Conservation (phyloP, 2,329 filamentous ascomycete genomes). For the Hypoxylon sp. region DNA sequence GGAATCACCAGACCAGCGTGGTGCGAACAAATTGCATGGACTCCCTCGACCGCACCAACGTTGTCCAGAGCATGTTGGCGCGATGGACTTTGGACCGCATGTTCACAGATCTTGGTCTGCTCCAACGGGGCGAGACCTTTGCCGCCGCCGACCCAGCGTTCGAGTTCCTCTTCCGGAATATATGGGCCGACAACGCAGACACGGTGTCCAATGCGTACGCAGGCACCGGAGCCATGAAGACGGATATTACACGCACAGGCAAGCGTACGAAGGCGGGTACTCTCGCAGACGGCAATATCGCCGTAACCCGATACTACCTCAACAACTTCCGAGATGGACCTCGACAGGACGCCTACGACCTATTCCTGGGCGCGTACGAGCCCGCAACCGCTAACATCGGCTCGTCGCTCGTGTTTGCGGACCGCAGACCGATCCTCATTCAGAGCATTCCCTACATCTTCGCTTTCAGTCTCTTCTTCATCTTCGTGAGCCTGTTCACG, state of each 20-base stretch:
- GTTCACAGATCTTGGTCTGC: slow-evolving; percentile 84
- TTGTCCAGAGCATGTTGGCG: slow-evolving; percentile 96
- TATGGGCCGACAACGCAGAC: slow-evolving; percentile 99
- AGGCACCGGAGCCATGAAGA: slow-evolving; percentile 97
- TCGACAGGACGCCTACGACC: slow-evolving; percentile 92
- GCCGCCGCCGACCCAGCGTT: slow-evolving; percentile 82
- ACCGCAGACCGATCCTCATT: slow-evolving; percentile 85
- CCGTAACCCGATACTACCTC: slow-evolving; percentile 85
- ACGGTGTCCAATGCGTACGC: slow-evolving; percentile 93
- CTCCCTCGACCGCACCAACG: slow-evolving; percentile 96
- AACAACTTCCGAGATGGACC: slow-evolving; percentile 98
- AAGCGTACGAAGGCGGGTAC: slow-evolving; percentile 87
- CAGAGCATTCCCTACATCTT: slow-evolving; percentile 95
- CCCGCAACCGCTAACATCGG: slow-evolving; percentile 79
- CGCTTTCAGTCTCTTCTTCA: slow-evolving; percentile 85
- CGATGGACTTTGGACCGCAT: slow-evolving; percentile 90
- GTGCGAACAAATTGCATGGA: slow-evolving; percentile 99
- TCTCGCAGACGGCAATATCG: slow-evolving; percentile 88
- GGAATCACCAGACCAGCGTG: slow-evolving; percentile 85
- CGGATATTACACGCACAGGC: slow-evolving; percentile 95
- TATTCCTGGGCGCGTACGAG: slow-evolving; percentile 89
- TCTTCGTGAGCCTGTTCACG: slow-evolving; percentile 80
- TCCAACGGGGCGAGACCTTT: slow-evolving; percentile 80
- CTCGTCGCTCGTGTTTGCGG: slow-evolving; percentile 80
- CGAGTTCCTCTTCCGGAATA: slow-evolving; percentile 91